Evolutionary conservation across 106 monocot species (phyloP).

Genomic region (Chionographis japonica): DNA sequence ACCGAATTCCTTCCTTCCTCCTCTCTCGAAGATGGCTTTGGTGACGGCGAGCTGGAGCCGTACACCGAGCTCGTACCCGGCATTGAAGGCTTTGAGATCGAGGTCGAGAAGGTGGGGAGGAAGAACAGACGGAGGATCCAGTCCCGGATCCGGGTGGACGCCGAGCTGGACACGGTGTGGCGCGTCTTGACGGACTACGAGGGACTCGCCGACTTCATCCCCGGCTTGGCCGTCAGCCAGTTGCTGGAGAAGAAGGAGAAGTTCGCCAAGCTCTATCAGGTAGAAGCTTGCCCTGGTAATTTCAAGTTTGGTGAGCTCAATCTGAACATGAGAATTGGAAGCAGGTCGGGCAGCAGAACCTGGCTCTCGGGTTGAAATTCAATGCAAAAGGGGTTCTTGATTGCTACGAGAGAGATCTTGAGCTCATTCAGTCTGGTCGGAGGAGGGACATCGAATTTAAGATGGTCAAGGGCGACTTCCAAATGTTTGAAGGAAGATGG

Average conservation of each 20-base stretch:
- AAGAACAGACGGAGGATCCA: slow-evolving; percentile 51
- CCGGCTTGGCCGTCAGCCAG: slow-evolving; percentile 57
- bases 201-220: slow-evolving; percentile 78
- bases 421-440: slow-evolving; percentile 35
- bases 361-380: slow-evolving; percentile 84
- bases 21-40: background rate
- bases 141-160: slow-evolving; percentile 49
- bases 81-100: slow-evolving; percentile 61
- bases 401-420: slow-evolving; percentile 81
- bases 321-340: background rate
- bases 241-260: slow-evolving; percentile 55
- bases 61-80: slow-evolving; percentile 11
- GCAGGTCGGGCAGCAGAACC: slow-evolving; percentile 82
- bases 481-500: slow-evolving; percentile 76
- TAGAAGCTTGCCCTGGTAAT: background rate
- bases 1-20: background rate
- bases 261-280: slow-evolving; percentile 80
- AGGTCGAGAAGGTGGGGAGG: slow-evolving; percentile 37
- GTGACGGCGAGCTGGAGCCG: background rate
- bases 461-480: slow-evolving; percentile 91
- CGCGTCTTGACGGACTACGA: slow-evolving; percentile 81
- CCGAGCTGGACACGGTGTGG: slow-evolving; percentile 72
- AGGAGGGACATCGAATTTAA: slow-evolving; percentile 83
- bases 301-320: too few relatives aligned
- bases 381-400: slow-evolving; percentile 79